Percentiles rank a stretch among this genome's conserved stretches.
Evolutionary conservation across 1,139 yeast genomes (phyloP).

Genomic region (Hyphopichia wangnamkhiaoensis): DNA sequence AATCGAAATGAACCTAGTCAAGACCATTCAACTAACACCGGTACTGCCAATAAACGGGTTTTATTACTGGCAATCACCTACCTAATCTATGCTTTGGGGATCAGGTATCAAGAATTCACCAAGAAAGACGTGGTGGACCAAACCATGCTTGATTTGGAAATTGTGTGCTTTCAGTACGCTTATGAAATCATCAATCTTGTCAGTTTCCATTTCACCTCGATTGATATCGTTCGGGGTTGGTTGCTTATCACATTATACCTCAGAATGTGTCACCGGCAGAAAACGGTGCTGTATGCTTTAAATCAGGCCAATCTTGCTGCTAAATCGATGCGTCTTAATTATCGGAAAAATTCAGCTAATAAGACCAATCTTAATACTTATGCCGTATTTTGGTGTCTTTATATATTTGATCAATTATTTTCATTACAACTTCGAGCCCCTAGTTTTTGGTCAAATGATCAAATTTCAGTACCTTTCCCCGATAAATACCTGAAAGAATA

Average conservation of each 20-base stretch:
- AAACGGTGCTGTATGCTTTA: background rate
- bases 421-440: background rate
- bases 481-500: background rate
- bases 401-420: background rate
- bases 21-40: background rate
- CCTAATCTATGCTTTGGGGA: background rate
- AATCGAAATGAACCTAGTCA: background rate
- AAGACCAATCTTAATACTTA: background rate
- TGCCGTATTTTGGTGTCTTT: background rate
- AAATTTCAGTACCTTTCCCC: background rate
- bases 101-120: background rate
- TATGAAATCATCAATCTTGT: background rate
- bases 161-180: background rate
- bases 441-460: background rate
- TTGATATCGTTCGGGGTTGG: background rate
- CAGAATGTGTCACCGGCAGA: background rate
- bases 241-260: background rate
- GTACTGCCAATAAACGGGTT: background rate
- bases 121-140: background rate
- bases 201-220: background rate
- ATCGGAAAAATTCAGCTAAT: background rate
- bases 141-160: background rate
- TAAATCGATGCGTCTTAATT: background rate
- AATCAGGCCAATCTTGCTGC: background rate
- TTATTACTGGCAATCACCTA: background rate